Conservation (phyloP, 2,329 filamentous ascomycete species). For the Arthrobotrys pseudoclavata region DNA sequence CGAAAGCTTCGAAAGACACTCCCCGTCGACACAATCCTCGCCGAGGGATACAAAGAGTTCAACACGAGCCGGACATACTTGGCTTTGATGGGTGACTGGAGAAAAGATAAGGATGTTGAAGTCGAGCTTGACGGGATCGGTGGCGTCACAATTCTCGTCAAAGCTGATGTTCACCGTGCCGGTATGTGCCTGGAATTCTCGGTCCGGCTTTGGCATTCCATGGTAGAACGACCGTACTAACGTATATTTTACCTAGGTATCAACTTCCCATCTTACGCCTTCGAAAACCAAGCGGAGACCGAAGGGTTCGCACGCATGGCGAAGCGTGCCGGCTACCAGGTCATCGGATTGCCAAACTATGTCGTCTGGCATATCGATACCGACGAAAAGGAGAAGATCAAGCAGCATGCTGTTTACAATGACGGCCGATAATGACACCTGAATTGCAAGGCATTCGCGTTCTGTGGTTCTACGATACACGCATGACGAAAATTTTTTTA, state of each 20-base stretch:
- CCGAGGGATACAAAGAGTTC: constrained; percentile 95
- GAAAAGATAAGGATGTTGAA: constrained; percentile 90
- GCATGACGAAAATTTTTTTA: constrained; percentile 12
- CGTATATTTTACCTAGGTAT: constrained; percentile 74
- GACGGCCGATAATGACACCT: background rate
- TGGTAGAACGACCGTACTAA: no score
- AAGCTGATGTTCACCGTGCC: constrained; percentile 95
- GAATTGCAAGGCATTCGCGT: background rate
- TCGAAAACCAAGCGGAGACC: constrained; percentile 98
- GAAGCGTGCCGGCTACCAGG: constrained; percentile 91
- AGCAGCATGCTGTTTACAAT: constrained; percentile 59
- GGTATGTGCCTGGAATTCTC: constrained; percentile 71
- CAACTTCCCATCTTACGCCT: constrained; percentile 96
- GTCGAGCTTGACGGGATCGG: constrained; percentile 94
- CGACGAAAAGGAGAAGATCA: constrained; percentile 86
- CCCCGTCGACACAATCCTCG: constrained; percentile 84
- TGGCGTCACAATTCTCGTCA: constrained; percentile 96
- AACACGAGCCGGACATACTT: constrained; percentile 91
- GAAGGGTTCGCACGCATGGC: constrained; percentile 99
- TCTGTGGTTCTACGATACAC: background rate
- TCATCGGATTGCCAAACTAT: constrained; percentile 94
- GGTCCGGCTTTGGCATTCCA: background rate
- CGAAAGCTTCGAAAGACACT: constrained; percentile 80
- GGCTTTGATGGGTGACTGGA: constrained; percentile 91
- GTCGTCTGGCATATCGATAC: constrained; percentile 99